Evolutionary conservation across 306 rosid species (phyloP).

Genomic region (Rosa rugosa): DNA sequence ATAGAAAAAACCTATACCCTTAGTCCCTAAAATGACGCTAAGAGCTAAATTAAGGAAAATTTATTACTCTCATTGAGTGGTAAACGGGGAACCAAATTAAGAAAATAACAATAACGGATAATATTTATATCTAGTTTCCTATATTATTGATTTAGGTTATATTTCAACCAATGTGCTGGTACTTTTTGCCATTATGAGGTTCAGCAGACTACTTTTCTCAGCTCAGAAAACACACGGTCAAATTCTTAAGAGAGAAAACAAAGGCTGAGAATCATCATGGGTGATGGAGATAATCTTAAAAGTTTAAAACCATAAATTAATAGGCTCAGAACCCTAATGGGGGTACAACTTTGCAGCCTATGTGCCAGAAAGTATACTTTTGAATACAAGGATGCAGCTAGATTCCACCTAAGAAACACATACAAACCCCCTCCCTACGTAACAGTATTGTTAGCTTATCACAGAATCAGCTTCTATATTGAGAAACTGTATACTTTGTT

Average conservation of each 20-base stretch:
- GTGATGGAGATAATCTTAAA: background rate
- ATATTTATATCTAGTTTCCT: conserved; percentile 1
- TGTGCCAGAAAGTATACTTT: background rate
- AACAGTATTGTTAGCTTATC: background rate
- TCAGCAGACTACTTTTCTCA: background rate
- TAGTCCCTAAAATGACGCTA: background rate
- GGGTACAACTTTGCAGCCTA: background rate
- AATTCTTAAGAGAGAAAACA: background rate
- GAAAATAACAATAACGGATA: background rate
- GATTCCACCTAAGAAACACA: background rate
- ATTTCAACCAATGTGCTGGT: background rate
- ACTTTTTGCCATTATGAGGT: background rate
- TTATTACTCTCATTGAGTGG: background rate
- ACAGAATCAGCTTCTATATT: background rate
- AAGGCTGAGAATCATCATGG: background rate
- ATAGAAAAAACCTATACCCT: background rate
- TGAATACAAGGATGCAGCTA: background rate
- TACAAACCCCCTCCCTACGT: background rate
- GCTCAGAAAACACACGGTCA: background rate
- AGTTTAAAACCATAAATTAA: background rate
- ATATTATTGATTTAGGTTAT: background rate
- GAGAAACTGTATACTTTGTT: background rate
- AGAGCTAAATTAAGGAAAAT: background rate
- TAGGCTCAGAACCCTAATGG: background rate
- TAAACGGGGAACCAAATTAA: background rate